Evolutionary conservation across 495 filamentous ascomycete species (phyloP).

Genomic region (Articulospora tetracladia): DNA sequence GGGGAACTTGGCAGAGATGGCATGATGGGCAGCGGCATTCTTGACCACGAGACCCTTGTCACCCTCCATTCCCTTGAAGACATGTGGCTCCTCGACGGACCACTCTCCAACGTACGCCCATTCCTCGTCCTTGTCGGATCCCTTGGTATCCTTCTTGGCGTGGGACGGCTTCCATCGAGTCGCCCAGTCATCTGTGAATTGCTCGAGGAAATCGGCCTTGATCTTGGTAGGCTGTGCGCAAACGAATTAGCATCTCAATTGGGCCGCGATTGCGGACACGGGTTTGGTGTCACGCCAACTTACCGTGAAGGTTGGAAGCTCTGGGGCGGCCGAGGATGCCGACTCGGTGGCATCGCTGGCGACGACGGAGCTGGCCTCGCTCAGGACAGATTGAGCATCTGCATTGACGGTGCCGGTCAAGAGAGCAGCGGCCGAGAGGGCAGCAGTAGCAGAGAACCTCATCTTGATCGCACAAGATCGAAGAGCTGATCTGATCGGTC

Average conservation of each 20-base stretch:
- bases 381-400: conserved; percentile 61
- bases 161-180: conserved; percentile 87
- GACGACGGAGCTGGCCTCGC: conserved; percentile 36
- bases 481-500: conserved; percentile 9
- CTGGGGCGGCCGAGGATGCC: conserved; percentile 48
- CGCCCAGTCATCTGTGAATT: conserved; percentile 96
- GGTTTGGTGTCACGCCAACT: conserved; percentile 32
- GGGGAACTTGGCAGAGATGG: conserved; percentile 98
- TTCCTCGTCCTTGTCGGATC: conserved; percentile 78
- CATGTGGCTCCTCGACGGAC: conserved; percentile 90
- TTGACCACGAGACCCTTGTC: conserved; percentile 97
- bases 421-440: conserved; percentile 67
- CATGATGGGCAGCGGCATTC: conserved; percentile 95
- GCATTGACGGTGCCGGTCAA: conserved; percentile 66
- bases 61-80: conserved; percentile 91
- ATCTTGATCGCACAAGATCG: conserved; percentile 45
- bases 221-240: conserved; percentile 68
- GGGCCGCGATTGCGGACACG: background rate
- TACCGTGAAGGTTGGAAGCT: conserved; percentile 87
- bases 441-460: conserved; percentile 63
- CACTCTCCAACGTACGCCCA: conserved; percentile 98
- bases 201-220: conserved; percentile 94
- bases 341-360: conserved; percentile 43
- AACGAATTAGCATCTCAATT: conserved; percentile 19
- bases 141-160: conserved; percentile 83